A percentile compares a stretch with the other conserved stretches of the same genome.
Conservation (phyloP, 1,284 basidiomycete species). For the Tetrapyrgos nigripes region DNA sequence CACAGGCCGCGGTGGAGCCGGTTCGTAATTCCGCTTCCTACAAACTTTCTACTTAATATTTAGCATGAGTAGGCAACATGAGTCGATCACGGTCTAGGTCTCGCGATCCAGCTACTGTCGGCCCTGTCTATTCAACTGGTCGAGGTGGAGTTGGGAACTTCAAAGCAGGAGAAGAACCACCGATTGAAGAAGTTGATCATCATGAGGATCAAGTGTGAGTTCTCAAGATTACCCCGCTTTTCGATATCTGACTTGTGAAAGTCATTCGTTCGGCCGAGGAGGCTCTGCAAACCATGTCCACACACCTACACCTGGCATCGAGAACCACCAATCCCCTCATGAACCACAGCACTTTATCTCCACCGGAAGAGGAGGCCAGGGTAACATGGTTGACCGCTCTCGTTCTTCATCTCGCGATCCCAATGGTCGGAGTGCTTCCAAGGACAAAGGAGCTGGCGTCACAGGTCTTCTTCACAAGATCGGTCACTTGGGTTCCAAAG, state of each 20-base stretch:
- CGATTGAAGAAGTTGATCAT: constrained; percentile 25
- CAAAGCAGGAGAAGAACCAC: constrained; percentile 15
- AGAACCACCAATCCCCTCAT: constrained; percentile 35
- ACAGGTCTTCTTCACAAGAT: constrained; percentile 35
- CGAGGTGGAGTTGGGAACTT: constrained; percentile 38
- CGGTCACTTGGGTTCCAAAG: constrained; percentile 19
- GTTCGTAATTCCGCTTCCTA: neutral
- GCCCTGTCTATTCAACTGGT: constrained; percentile 21
- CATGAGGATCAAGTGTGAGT: constrained; percentile 21
- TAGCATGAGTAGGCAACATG: constrained; percentile 56
- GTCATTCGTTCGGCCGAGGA: constrained; percentile 75
- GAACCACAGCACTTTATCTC: constrained; percentile 43
- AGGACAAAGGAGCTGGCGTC: constrained; percentile 36
- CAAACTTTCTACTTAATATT: neutral
- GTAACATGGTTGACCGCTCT: constrained; percentile 66
- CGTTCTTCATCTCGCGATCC: constrained; percentile 47
- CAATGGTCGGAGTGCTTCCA: constrained; percentile 27
- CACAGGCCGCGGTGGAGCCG: constrained; percentile 60
- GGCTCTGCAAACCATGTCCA: constrained; percentile 67
- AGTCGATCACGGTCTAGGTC: constrained; percentile 41
- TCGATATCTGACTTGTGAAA: constrained; percentile 27
- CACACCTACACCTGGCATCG: constrained; percentile 44
- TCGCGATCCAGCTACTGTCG: neutral
- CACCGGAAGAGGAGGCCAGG: constrained; percentile 75
- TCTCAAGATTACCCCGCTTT: neutral